A percentile compares a stretch with the other conserved stretches of the same genome.
Conservation (phyloP, 257 asterid genomes). For the Nicotiana sylvestris region DNA sequence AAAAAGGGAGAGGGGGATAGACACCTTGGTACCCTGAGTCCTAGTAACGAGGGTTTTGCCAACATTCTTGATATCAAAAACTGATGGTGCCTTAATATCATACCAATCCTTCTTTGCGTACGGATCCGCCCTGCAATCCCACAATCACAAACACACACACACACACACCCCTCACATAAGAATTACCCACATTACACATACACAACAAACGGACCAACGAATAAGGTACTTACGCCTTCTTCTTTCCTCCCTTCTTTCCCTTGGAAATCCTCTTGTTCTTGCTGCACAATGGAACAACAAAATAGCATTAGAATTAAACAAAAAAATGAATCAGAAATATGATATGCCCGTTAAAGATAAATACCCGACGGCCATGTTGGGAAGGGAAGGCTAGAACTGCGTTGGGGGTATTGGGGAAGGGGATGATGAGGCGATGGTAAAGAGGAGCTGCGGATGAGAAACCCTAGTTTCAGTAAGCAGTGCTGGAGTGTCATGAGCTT, state of each 20-base stretch:
- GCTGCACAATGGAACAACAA: neutral
- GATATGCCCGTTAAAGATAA: neutral
- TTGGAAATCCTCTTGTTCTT: conserved; percentile 10
- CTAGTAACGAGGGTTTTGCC: conserved; percentile 7
- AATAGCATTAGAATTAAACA: neutral
- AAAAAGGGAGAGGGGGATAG: neutral
- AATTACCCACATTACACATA: neutral
- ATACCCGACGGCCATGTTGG: conserved; percentile 34
- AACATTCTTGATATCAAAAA: neutral
- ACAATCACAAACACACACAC: neutral
- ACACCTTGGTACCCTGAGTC: conserved; percentile 12
- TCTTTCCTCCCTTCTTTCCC: conserved; percentile 8
- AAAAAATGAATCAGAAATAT: neutral
- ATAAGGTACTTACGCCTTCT: conserved; percentile 11
- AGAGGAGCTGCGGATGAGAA: neutral
- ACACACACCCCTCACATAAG: neutral
- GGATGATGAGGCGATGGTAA: neutral
- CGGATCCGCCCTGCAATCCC: conserved; percentile 5
- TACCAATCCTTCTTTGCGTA: conserved; percentile 11
- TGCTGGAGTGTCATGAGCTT: neutral
- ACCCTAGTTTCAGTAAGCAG: conserved; percentile 9
- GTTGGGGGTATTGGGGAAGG: neutral
- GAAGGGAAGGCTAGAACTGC: neutral
- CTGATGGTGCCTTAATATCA: conserved; percentile 7
- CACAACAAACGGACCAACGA: neutral